Evolutionary conservation across 768 basidiomycete species (phyloP).

Genomic region (Russula emetica): DNA sequence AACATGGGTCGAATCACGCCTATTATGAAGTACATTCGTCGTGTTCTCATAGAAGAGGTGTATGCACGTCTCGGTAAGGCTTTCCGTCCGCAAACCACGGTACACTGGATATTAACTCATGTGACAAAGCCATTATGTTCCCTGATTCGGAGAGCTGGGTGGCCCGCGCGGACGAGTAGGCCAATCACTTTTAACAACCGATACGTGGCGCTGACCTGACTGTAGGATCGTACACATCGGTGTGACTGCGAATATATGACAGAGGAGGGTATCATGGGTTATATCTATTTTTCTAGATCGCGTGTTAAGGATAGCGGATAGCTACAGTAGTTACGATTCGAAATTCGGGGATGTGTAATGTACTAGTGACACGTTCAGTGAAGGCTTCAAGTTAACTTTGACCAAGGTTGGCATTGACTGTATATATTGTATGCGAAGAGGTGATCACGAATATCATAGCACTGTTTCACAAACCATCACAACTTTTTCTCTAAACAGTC

Average conservation of each 20-base stretch:
- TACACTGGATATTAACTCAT: neutral
- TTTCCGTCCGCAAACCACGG: neutral
- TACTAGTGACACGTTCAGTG: too few relatives aligned
- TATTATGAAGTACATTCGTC: conserved; percentile 43
- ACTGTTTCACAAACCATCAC: neutral
- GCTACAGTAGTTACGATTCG: too few relatives aligned
- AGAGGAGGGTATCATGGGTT: neutral
- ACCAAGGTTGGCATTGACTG: too few relatives aligned
- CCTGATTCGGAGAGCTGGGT: conserved; percentile 59
- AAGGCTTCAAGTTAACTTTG: too few relatives aligned
- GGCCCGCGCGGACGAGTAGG: conserved; percentile 52
- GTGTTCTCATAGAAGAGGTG: conserved; percentile 54
- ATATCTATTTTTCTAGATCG: too few relatives aligned
- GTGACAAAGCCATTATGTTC: conserved; percentile 50
- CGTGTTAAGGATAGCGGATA: too few relatives aligned
- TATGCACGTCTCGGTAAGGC: conserved; percentile 53
- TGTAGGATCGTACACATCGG: conserved; percentile 23
- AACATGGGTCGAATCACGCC: conserved; percentile 35
- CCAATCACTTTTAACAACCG: neutral
- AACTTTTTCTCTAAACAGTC: too few relatives aligned
- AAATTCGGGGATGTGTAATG: too few relatives aligned
- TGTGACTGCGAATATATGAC: conserved; percentile 21
- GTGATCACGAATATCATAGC: neutral
- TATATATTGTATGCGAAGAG: too few relatives aligned
- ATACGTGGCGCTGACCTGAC: neutral